Evolutionary conservation across 1,139 yeast species (phyloP).

Genomic region (Meyerozyma smithsonii): DNA sequence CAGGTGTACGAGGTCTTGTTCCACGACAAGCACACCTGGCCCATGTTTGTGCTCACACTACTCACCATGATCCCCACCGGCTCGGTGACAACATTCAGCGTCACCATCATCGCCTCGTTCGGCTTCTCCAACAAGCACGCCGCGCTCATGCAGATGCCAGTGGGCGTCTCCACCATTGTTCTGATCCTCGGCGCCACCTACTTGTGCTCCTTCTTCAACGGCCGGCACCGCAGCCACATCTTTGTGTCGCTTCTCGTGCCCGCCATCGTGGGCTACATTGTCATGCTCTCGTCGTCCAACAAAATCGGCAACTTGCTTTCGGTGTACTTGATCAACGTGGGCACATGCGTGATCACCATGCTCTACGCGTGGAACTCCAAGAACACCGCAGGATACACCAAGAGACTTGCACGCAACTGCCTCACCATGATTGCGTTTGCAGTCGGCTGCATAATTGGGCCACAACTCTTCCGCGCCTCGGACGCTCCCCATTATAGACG

Average conservation of each 20-base stretch:
- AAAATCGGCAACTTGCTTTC: slow-evolving; percentile 31
- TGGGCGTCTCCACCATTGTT: slow-evolving; percentile 32
- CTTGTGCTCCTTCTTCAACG: slow-evolving; percentile 17
- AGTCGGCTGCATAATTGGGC: slow-evolving; percentile 34
- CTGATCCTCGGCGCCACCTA: slow-evolving; percentile 30
- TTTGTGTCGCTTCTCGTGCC: slow-evolving; percentile 30
- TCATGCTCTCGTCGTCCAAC: slow-evolving; percentile 21
- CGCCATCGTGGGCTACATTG: slow-evolving; percentile 33
- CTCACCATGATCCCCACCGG: slow-evolving; percentile 38
- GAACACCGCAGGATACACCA: slow-evolving; percentile 16
- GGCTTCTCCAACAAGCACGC: slow-evolving; percentile 30
- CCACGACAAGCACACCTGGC: slow-evolving; percentile 34
- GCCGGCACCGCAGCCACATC: slow-evolving; percentile 19
- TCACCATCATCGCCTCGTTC: slow-evolving; percentile 33
- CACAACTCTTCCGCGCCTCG: slow-evolving; percentile 31
- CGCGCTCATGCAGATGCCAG: slow-evolving; percentile 38
- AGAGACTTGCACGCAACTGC: slow-evolving; percentile 13
- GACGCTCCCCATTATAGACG: slow-evolving; percentile 27
- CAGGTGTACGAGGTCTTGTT: slow-evolving; percentile 30
- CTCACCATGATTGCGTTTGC: slow-evolving; percentile 29
- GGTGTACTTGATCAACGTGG: slow-evolving; percentile 29
- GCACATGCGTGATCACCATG: slow-evolving; percentile 16
- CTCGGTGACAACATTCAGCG: slow-evolving; percentile 36
- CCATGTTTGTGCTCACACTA: slow-evolving; percentile 29
- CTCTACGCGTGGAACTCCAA: slow-evolving; percentile 16